Evolutionary conservation across 2,329 filamentous ascomycete genomes (phyloP).

Genomic region (Colletotrichum chrysophilum): DNA sequence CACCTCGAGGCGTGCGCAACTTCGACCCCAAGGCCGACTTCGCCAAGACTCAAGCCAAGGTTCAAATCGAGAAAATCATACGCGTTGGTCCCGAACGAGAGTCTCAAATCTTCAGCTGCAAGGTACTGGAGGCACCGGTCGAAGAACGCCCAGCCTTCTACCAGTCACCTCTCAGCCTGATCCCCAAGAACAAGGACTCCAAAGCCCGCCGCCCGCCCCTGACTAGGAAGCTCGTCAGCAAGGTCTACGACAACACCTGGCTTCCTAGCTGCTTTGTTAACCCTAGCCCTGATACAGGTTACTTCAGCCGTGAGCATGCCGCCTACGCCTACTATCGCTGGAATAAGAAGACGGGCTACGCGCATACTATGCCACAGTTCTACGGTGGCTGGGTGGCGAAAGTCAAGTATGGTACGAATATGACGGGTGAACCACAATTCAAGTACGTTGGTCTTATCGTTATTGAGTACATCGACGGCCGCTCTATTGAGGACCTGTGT

Average conservation of each 20-base stretch:
- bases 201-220: not conserved
- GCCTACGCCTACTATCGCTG: not conserved
- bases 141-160: not conserved
- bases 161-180: not conserved
- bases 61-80: not conserved
- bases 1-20: not conserved
- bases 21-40: not conserved
- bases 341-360: not conserved
- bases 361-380: not conserved
- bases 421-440: not conserved
- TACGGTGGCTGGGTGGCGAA: not conserved
- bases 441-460: not conserved
- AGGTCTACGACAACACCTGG: not conserved
- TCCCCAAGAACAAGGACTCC: not conserved
- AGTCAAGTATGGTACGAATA: not conserved
- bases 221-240: not conserved
- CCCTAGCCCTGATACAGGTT: not conserved
- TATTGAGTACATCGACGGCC: not conserved
- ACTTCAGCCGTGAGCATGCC: not conserved
- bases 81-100: not conserved
- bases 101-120: not conserved
- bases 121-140: not conserved
- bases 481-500: not conserved
- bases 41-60: not conserved
- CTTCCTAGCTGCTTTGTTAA: not conserved